Base-by-base conservation (phyloP, 2,329 filamentous ascomycete genomes). In the Coleophoma cylindrospora region DNA sequence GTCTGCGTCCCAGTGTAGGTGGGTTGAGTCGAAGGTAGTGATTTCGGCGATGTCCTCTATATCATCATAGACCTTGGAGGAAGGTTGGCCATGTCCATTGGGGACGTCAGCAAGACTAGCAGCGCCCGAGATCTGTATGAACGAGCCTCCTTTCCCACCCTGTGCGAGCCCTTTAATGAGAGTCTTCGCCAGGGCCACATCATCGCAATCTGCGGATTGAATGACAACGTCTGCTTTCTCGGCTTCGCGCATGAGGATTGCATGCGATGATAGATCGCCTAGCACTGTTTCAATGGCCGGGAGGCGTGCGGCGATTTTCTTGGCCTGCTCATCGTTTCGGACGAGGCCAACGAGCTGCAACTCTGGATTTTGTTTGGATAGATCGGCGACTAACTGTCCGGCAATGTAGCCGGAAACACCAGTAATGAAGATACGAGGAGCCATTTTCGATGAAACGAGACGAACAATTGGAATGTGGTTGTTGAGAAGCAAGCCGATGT, bases 1-100 rank as follows among this genome's bases (percentile, higher is more conserved):
- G 61, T 84, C 80, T 6, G 81, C 74, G 53, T 75, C 71, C 8
- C 76, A 71, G 60, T 84, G 79, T 1, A 45, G 62, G 19, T 65
- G 72, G 0, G 61, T 54, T 53, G 75, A 70, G 0, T 75, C 74
- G 2, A 77, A 54, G 2, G 57, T 64, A 3, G 69, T 71, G 11
- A 75, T 65, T 48, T 74, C 70, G 5, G 60, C 54, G 11, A 77
- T 66, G 19, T 69, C 68, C 4, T 70, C 64, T 52, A 70, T 64
- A 47, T 79, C 75, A 50, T 75, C 62, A 57, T 70, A 76, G 32
- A 72, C 57, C 44, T 71, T 73, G 43, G 71, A 61, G 4, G 65
- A 64, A 2, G 60, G 55, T 8, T 55, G 36, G 3, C 56, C 53
- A 21, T 43, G 33, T 2, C 54, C 54, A 17, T 14, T 48, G 13